A percentile compares a stretch with the other conserved stretches of the same genome.
Conservation (phyloP, 352 stramenopile species). For the Globisporangium mamillatum region DNA sequence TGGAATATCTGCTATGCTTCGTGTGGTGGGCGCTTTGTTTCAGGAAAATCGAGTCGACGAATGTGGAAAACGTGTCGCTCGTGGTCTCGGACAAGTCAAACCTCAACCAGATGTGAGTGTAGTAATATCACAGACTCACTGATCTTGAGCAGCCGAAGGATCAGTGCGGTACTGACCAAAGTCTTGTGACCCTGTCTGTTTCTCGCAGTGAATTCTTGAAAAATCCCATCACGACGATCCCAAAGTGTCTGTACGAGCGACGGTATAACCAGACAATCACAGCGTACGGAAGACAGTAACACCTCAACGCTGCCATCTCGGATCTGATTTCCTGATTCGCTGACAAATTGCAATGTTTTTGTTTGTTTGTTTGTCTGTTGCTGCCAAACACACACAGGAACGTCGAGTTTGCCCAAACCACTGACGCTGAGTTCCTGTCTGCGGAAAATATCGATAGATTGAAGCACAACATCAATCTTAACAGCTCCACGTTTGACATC, state of each 20-base stretch:
- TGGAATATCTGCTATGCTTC: too few relatives aligned
- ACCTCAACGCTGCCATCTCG: neutral
- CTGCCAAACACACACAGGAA: neutral
- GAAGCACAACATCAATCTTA: too few relatives aligned
- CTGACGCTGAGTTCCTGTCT: neutral
- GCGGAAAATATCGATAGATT: neutral
- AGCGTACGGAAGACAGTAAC: conserved; percentile 17
- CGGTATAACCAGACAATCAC: conserved; percentile 16
- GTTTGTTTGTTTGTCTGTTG: neutral
- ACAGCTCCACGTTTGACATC: too few relatives aligned
- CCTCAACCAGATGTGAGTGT: neutral
- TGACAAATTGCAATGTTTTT: neutral
- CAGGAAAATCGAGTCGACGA: conserved; percentile 1
- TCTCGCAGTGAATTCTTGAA: conserved; percentile 21
- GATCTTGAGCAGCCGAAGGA: neutral
- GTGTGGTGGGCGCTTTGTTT: too few relatives aligned
- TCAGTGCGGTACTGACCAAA: neutral
- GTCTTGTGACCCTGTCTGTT: neutral
- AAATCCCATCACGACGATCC: conserved; percentile 26
- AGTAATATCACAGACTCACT: neutral
- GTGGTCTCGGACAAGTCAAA: neutral
- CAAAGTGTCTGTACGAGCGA: conserved; percentile 30
- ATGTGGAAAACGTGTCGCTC: neutral
- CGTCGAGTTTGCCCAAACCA: neutral
- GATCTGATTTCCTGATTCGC: neutral